Percentiles rank a stretch among this genome's conserved stretches.
Conservation (phyloP, 306 rosid species). For the Corylus americana region DNA sequence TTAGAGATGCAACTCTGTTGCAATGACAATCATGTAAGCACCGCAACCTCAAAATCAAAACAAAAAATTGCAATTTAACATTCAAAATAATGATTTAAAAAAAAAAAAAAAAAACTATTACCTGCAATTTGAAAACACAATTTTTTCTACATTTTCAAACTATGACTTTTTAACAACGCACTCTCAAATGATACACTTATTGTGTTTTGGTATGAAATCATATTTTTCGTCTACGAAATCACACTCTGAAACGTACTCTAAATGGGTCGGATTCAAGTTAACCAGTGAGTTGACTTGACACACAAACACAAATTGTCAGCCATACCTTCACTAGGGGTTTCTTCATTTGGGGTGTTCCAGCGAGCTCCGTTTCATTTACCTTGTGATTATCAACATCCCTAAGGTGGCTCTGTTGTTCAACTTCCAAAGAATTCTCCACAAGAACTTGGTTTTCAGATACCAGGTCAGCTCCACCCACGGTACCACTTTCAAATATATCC, state of each 20-base stretch:
- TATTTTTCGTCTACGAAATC: no score
- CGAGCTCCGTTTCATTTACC: slow-evolving; percentile 39
- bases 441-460: slow-evolving; percentile 27
- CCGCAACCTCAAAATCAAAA: slow-evolving; percentile 16
- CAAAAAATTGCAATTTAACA: neutral
- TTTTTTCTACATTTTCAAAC: no score
- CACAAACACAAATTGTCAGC: no score
- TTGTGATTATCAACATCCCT: slow-evolving; percentile 31
- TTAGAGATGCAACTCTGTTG: slow-evolving; percentile 38
- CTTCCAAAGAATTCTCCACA: slow-evolving; percentile 33
- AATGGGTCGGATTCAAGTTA: no score
- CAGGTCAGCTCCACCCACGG: slow-evolving; percentile 34
- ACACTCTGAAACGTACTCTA: no score
- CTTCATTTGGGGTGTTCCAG: slow-evolving; percentile 39
- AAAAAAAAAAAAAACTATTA: no score
- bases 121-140: no score
- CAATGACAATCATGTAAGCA: slow-evolving; percentile 20
- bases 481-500: slow-evolving; percentile 32
- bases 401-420: slow-evolving; percentile 42
- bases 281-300: no score
- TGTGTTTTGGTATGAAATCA: no score
- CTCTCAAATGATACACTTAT: no score
- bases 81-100: no score
- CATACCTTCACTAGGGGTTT: slow-evolving; percentile 51
- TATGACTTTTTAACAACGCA: no score